Conservation (phyloP, 495 filamentous ascomycete genomes). For the Sphaerosporella brunnea region DNA sequence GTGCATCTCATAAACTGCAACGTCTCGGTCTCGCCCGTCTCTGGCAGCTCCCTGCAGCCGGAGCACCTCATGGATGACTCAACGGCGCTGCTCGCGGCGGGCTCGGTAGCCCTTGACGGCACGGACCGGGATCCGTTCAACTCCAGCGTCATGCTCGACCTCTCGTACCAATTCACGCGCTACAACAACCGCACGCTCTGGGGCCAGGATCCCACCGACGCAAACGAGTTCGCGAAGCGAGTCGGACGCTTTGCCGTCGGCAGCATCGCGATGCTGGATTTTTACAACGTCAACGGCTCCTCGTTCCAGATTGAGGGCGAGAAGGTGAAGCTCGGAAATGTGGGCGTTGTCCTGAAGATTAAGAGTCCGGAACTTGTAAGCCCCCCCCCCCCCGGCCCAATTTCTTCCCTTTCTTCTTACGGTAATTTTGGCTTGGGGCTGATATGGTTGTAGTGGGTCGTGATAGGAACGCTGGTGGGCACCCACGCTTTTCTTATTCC, state of each 20-base stretch:
- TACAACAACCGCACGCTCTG: slow-evolving; percentile 2
- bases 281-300: background rate
- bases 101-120: background rate
- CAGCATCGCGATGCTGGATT: slow-evolving; percentile 3
- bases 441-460: background rate
- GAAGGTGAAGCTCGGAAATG: background rate
- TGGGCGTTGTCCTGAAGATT: background rate
- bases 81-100: background rate
- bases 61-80: background rate
- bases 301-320: background rate
- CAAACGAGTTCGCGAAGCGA: background rate
- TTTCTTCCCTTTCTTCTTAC: background rate
- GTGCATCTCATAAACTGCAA: background rate
- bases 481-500: background rate
- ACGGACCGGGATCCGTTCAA: too few relatives aligned
- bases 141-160: too few relatives aligned
- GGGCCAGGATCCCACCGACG: background rate
- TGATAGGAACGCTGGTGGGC: background rate
- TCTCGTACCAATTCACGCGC: background rate
- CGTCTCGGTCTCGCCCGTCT: background rate
- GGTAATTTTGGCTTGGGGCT: background rate
- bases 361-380: slow-evolving; percentile 1
- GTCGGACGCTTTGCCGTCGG: background rate
- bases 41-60: background rate
- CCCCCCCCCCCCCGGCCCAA: background rate